phyloP scores from a whole-genome alignment of 148 eudicot species.

The Fagopyrum tataricum region DNA sequence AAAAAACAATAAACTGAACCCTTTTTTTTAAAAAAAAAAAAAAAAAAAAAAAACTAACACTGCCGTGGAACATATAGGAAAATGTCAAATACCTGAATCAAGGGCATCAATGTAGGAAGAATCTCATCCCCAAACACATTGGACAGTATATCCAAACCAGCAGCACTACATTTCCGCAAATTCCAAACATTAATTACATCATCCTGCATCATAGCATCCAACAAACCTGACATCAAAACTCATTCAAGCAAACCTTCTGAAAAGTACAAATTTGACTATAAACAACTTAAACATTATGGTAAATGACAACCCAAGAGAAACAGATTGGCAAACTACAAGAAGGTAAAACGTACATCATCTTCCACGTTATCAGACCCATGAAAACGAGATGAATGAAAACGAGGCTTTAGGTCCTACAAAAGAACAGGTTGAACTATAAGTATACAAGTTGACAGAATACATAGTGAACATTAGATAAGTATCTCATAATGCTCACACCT shows the following conservation, averaged over 20 bases:
- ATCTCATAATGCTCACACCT: constrained; percentile 36
- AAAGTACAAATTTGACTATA: background rate
- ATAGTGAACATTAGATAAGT: background rate
- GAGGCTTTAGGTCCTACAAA: constrained; percentile 89
- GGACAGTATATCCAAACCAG: constrained; percentile 85
- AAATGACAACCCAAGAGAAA: background rate
- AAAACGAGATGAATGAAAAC: constrained; percentile 91
- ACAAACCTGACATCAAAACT: background rate
- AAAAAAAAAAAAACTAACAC: background rate
- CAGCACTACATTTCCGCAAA: constrained; percentile 94
- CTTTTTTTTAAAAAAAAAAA: too few relatives aligned
- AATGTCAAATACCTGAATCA: constrained; percentile 53
- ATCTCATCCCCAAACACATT: constrained; percentile 92
- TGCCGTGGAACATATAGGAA: too few relatives aligned
- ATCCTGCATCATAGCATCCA: constrained; percentile 41
- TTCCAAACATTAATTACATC: constrained; percentile 93
- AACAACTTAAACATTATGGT: background rate
- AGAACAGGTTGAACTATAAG: background rate
- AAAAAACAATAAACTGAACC: too few relatives aligned
- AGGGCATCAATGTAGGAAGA: constrained; percentile 84
- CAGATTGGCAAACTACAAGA: background rate
- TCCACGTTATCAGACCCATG: constrained; percentile 89
- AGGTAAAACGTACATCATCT: constrained; percentile 68
- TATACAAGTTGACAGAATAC: background rate
- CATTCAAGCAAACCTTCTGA: background rate